Evolutionary conservation across 2,329 filamentous ascomycete species (phyloP).

Genomic region (Colletotrichum spinosum): DNA sequence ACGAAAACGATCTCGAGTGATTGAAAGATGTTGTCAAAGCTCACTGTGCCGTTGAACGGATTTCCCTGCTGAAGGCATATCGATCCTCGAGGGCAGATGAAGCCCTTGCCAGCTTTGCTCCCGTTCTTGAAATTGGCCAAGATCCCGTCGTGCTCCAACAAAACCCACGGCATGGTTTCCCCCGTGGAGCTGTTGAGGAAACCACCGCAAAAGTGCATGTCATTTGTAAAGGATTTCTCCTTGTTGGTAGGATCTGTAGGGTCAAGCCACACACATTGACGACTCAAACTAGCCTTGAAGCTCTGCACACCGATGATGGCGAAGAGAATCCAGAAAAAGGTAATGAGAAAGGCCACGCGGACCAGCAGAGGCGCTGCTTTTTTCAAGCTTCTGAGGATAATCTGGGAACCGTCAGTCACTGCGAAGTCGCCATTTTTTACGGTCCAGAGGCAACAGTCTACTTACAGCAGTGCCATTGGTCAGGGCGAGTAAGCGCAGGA

Average conservation of each 20-base stretch:
- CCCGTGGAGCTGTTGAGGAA: constrained; percentile 73
- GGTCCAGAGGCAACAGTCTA: constrained; percentile 29
- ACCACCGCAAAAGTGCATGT: constrained; percentile 87
- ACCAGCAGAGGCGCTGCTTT: constrained; percentile 92
- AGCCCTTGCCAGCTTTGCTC: constrained; percentile 77
- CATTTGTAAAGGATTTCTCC: constrained; percentile 69
- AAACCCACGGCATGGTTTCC: constrained; percentile 73
- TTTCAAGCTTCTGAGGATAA: constrained; percentile 94
- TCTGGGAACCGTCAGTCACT: constrained; percentile 58
- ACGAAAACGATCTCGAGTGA: constrained; percentile 96
- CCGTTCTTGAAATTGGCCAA: constrained; percentile 63
- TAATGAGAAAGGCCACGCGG: constrained; percentile 92
- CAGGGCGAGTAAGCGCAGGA: constrained; percentile 88
- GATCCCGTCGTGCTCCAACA: constrained; percentile 40
- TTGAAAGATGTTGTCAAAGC: constrained; percentile 94
- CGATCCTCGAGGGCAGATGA: constrained; percentile 86
- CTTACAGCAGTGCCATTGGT: constrained; percentile 92
- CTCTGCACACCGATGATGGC: constrained; percentile 97
- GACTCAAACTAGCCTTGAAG: constrained; percentile 86
- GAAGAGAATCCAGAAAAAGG: constrained; percentile 98
- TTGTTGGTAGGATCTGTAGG: constrained; percentile 67
- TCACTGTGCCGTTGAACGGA: constrained; percentile 87
- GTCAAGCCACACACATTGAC: constrained; percentile 83
- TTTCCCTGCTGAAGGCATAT: constrained; percentile 83
- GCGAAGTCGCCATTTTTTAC: background rate